These are phyloP conservation scores for Setomelanomma holmii DNA, from an alignment of 2,329 filamentous ascomycete species.

Conservation along the genomic window DNA sequence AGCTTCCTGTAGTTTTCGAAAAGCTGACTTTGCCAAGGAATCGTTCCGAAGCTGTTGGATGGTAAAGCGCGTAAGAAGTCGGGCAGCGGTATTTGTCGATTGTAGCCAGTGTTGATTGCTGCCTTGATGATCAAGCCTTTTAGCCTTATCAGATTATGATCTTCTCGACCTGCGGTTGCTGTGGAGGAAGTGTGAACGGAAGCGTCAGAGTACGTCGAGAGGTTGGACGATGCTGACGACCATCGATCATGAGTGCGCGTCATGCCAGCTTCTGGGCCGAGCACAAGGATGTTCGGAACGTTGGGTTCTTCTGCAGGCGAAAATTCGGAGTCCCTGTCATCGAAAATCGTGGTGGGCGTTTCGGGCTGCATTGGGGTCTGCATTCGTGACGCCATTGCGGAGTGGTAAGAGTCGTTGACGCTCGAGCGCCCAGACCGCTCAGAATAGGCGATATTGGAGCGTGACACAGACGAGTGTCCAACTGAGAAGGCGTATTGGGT, in stretches of 20 bases:
- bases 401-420: constrained; percentile 56
- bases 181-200: constrained; percentile 72
- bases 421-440: constrained; percentile 49
- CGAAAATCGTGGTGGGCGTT: constrained; percentile 93
- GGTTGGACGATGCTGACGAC: constrained; percentile 77
- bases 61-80: constrained; percentile 79
- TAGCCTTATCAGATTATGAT: constrained; percentile 77
- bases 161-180: constrained; percentile 72
- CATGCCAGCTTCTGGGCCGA: constrained; percentile 70
- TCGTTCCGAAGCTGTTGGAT: constrained; percentile 77
- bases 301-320: constrained; percentile 77
- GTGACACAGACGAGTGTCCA: constrained; percentile 40
- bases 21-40: constrained; percentile 73
- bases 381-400: constrained; percentile 50
- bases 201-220: constrained; percentile 79
- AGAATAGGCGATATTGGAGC: constrained; percentile 42
- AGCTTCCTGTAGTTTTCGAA: constrained; percentile 82
- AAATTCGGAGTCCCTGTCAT: constrained; percentile 74
- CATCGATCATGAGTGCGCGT: constrained; percentile 69
- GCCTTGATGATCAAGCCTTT: constrained; percentile 84
- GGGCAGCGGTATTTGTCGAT: constrained; percentile 69
- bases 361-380: constrained; percentile 66
- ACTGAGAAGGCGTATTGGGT: constrained; percentile 73
- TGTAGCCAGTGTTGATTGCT: constrained; percentile 83
- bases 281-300: constrained; percentile 85